Evolutionary conservation across 1,284 basidiomycete species (phyloP), one percentile per base, ranked within the genome.

Genomic region (Erythrobasidium hasegawianum): DNA sequence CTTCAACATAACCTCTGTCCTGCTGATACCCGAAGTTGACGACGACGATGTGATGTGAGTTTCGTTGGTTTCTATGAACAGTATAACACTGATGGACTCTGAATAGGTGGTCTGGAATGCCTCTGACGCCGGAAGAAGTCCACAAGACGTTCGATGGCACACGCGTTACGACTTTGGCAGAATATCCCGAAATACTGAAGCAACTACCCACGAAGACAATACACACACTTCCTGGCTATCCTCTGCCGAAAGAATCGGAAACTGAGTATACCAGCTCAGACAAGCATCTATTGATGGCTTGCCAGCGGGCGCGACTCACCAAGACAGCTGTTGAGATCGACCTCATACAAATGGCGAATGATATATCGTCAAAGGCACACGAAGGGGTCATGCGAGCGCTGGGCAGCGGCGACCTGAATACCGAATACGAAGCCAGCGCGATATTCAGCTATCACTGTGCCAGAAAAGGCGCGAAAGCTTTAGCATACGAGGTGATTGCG

Each of bases 401-500:
- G 62, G 73, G 66, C 22, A 70, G 90, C 74, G 94, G 91, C 88
- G 80, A 90, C 57, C 89, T 94, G n/a, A 85, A 89, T 79, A 89
- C 87, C 73, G 92, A 96, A 77, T 86, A 85, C 0, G 91, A 93
- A 76, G 92, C 89, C 0, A 91, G 94, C 75, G 92, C 90, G 0
- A 82, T 93, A 3, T 96, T 95, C 70, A 88, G 91, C 2, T 89
- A 90, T 1, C 86, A 86, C 2, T 94, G 90, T 77, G 81, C 89
- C 56, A 81, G 89, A 69, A 85, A 89, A 78, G 90, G 89, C 18
- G 81, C 89, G 2, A 82, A 85, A 18, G 88, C 90, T 69, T 87
- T 90, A 79, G 89, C 91, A 0, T 95, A 96, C 77, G 81, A 89
- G 10, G 91, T 92, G 0, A 94, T 95, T 66, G 87, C 91, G 8